Evolutionary conservation across 306 rosid genomes (phyloP).

Genomic region (Argentina anserina): DNA sequence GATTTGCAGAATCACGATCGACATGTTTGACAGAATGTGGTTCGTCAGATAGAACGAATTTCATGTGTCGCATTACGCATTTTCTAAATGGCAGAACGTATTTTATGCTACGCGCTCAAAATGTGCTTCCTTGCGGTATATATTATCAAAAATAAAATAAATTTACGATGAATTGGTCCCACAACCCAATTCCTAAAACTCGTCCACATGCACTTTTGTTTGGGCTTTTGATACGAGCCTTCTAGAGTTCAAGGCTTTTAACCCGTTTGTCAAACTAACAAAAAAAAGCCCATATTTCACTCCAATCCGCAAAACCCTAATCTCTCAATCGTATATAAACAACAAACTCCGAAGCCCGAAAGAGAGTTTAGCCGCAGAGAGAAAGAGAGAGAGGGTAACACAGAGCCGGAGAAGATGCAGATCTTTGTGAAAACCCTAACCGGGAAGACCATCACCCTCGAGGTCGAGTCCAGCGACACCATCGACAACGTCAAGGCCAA

Average conservation of each 20-base stretch:
- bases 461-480: slow-evolving; percentile 95
- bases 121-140: too few relatives aligned
- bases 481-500: slow-evolving; percentile 89
- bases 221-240: neutral
- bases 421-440: slow-evolving; percentile 98
- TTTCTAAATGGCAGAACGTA: too few relatives aligned
- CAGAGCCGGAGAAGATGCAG: slow-evolving; percentile 54
- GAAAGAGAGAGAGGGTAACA: slow-evolving; percentile 4
- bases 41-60: too few relatives aligned
- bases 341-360: neutral
- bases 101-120: too few relatives aligned
- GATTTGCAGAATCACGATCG: too few relatives aligned
- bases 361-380: slow-evolving; percentile 3
- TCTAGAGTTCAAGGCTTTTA: too few relatives aligned
- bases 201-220: neutral
- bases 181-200: too few relatives aligned
- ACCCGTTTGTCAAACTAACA: too few relatives aligned
- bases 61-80: too few relatives aligned
- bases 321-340: slow-evolving; percentile 6
- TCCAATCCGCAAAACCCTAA: slow-evolving; percentile 11
- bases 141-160: too few relatives aligned
- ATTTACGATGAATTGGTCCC: too few relatives aligned
- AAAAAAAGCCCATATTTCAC: neutral
- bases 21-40: too few relatives aligned
- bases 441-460: slow-evolving; percentile 98